Evolutionary conservation across 2,329 filamentous ascomycete genomes (phyloP).

Genomic region (Periglandula ipomoeae): DNA sequence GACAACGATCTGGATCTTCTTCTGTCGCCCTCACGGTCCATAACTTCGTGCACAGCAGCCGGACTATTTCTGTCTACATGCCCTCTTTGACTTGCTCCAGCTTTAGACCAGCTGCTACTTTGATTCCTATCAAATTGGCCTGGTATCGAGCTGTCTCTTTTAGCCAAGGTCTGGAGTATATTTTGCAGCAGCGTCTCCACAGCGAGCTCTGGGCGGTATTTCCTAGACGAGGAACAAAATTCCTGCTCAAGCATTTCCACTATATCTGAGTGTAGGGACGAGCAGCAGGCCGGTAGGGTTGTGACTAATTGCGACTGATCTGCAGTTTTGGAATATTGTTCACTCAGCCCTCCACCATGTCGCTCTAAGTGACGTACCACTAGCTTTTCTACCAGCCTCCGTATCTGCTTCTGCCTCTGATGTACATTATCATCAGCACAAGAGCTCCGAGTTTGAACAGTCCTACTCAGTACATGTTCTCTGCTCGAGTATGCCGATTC

Average conservation of each 20-base stretch:
- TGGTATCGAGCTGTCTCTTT: constrained; percentile 6
- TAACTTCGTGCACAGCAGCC: not conserved
- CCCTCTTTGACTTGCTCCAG: constrained; percentile 11
- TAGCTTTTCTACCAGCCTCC: constrained; percentile 13
- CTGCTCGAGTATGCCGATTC: constrained; percentile 36
- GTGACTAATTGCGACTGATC: constrained; percentile 28
- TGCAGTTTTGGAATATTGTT: constrained; percentile 27
- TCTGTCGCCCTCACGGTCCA: not conserved
- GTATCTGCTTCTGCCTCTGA: constrained; percentile 10
- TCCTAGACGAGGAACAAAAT: constrained; percentile 41
- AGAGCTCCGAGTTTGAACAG: not conserved
- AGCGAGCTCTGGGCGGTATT: constrained; percentile 28
- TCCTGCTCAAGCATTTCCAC: constrained; percentile 35
- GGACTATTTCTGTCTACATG: constrained; percentile 1
- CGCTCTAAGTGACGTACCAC: constrained; percentile 1
- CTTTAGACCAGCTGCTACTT: constrained; percentile 6
- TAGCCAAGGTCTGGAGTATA: constrained; percentile 29
- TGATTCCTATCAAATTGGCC: constrained; percentile 1
- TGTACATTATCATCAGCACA: not conserved
- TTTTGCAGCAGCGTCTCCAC: constrained; percentile 36
- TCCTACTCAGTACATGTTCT: constrained; percentile 32
- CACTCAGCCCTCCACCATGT: not conserved
- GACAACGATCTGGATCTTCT: not conserved
- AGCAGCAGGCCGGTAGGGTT: constrained; percentile 36
- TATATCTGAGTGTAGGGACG: constrained; percentile 36